Base-by-base conservation (phyloP, 2,329 filamentous ascomycete species). In the Pestalotiopsis sp. region DNA sequence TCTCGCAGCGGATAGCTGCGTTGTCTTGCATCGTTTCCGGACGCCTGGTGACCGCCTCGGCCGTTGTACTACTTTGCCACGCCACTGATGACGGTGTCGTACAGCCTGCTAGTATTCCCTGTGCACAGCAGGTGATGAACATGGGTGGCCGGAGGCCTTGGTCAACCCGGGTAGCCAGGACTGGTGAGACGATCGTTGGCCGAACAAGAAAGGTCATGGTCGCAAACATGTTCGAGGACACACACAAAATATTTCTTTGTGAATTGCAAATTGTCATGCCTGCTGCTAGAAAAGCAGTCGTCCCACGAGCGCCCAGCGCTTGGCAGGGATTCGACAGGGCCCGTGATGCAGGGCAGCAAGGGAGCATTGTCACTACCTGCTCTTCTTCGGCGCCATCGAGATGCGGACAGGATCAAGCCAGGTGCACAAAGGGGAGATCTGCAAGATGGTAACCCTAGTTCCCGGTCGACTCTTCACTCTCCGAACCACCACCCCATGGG, bases 371-470 rank as follows among this genome's bases (percentile, higher is more conserved):
- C 36, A 20, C 17, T 23, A 25, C 39, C 13, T 31, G 39, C 61
- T n/a, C 57, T 36, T 13, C 14, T 12, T 59, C 14, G 31, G 27
- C 38, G 39, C 61, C 61, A 64, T 49, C 61, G 61, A 52, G 61
- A 64, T 64, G 38, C 13, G 61, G 61, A 64, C 25, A 52, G 41
- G 61, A n/a, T 23, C 9, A 20, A 38, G 36, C 61, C 38, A 45
- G 20, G 61, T 64, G 61, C 25, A 23, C 20, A n/a, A 36, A 64
- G 41, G 61, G 61, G 61, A 52, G 61, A 45, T 52, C 61, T 64
- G 61, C 61, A 64, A 23, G 41, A 64, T 64, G 25, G 59, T 39
- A 23, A 45, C 61, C 61, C 61, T 64, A 39, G 39, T 45, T 64
- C 61, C 61, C n/a, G 61, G 61, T 64, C 39, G 11, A 45, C 61